Conservation (phyloP, 2,329 filamentous ascomycete genomes). For the Fusarium multiceps region DNA sequence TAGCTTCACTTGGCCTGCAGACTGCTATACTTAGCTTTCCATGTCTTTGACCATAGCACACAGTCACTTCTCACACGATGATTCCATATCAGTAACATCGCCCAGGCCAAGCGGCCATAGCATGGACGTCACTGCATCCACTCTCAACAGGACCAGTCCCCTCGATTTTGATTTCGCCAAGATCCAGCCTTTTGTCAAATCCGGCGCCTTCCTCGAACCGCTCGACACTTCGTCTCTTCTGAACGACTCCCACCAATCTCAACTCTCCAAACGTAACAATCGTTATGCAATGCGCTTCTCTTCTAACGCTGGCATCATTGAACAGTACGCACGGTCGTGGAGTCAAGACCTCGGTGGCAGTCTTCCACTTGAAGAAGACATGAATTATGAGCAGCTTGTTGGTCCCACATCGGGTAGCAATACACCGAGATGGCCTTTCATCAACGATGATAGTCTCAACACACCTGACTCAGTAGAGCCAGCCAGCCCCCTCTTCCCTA, state of each 20-base stretch:
- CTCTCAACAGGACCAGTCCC: slow-evolving; percentile 25
- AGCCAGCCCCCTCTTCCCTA: not conserved
- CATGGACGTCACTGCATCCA: slow-evolving; percentile 27
- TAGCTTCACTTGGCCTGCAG: not conserved
- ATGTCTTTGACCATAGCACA: slow-evolving; percentile 10
- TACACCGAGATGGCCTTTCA: slow-evolving; percentile 30
- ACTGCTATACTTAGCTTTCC: not conserved
- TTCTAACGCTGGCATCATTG: slow-evolving; percentile 25
- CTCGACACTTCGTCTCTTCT: not conserved
- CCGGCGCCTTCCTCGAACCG: not conserved
- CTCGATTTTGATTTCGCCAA: slow-evolving; percentile 27
- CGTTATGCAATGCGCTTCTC: slow-evolving; percentile 9
- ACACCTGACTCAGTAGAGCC: not conserved
- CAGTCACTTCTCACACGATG: not conserved
- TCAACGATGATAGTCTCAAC: slow-evolving; percentile 24
- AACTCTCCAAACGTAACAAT: not conserved
- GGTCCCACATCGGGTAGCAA: not conserved
- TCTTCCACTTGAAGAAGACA: not conserved
- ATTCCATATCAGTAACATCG: not conserved
- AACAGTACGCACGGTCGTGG: slow-evolving; percentile 26
- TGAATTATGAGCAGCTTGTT: not conserved
- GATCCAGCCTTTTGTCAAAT: slow-evolving; percentile 6
- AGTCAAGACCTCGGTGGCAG: not conserved
- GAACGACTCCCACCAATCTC: not conserved
- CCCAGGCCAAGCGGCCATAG: not conserved